A percentile compares a stretch with the other conserved stretches of the same genome.
phyloP scores from a whole-genome alignment of 2,329 filamentous ascomycete genomes.

The Trichoderma koningii region DNA sequence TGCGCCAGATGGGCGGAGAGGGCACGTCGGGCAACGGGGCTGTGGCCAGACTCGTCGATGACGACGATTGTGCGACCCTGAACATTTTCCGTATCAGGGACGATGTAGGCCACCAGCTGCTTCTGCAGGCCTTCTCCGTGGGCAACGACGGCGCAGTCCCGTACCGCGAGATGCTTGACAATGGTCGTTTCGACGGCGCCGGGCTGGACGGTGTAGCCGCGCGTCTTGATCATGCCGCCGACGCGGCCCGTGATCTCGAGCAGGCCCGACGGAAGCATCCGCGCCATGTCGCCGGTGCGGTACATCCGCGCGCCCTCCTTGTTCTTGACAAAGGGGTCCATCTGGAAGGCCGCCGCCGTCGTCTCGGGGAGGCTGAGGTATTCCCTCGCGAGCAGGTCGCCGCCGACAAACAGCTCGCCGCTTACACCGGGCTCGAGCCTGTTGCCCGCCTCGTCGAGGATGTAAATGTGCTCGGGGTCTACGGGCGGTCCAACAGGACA shows the following conservation, averaged over 20 bases:
- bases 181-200: conserved; percentile 76
- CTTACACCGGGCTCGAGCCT: conserved; percentile 62
- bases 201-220: conserved; percentile 76
- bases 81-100: conserved; percentile 63
- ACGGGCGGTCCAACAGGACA: conserved; percentile 74
- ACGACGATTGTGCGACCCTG: conserved; percentile 62
- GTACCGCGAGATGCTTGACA: conserved; percentile 67
- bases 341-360: conserved; percentile 70
- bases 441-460: conserved; percentile 69
- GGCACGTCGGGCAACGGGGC: conserved; percentile 65
- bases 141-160: conserved; percentile 70
- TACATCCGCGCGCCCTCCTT: conserved; percentile 69
- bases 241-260: conserved; percentile 77
- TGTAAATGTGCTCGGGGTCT: conserved; percentile 68
- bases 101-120: conserved; percentile 76
- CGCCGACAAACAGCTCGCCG: conserved; percentile 76
- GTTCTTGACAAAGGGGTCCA: conserved; percentile 61
- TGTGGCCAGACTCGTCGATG: conserved; percentile 71
- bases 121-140: conserved; percentile 74
- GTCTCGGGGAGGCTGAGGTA: conserved; percentile 81
- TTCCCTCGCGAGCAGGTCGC: conserved; percentile 70
- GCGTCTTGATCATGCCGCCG: conserved; percentile 78
- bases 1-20: conserved; percentile 70
- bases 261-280: conserved; percentile 65
- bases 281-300: conserved; percentile 70